A percentile compares a stretch with the other conserved stretches of the same genome.
Conservation (phyloP, 2,329 filamentous ascomycete species). For the Cladobotryum protrusum region DNA sequence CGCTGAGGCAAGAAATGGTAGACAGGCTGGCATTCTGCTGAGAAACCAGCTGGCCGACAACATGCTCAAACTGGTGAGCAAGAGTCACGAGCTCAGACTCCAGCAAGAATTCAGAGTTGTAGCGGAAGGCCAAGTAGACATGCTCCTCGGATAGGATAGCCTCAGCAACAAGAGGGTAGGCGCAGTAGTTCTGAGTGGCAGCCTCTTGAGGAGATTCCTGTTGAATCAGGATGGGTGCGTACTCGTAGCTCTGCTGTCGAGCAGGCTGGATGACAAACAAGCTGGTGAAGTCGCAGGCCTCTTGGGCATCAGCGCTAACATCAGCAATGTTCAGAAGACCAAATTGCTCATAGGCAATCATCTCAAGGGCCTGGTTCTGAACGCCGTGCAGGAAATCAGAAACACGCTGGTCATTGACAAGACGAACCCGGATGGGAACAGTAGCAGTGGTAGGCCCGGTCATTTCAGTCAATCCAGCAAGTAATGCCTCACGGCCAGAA, state of each 20-base stretch:
- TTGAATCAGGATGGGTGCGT: neutral
- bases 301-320: neutral
- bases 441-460: slow-evolving; percentile 8
- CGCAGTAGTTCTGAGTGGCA: slow-evolving; percentile 4
- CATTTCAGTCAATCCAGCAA: neutral
- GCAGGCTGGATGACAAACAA: slow-evolving; percentile 4
- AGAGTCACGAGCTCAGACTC: neutral
- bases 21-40: neutral
- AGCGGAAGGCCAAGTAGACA: neutral
- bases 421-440: slow-evolving; percentile 11
- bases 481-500: slow-evolving; percentile 13
- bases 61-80: neutral
- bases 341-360: slow-evolving; percentile 5
- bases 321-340: slow-evolving; percentile 8
- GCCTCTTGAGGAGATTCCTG: neutral
- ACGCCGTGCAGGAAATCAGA: slow-evolving; percentile 10
- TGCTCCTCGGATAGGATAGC: neutral
- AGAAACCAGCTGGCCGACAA: neutral
- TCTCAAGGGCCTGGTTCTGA: slow-evolving; percentile 12
- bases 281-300: slow-evolving; percentile 7
- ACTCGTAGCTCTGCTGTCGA: neutral
- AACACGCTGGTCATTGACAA: slow-evolving; percentile 7
- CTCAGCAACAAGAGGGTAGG: slow-evolving; percentile 3
- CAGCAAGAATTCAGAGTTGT: neutral
- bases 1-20: neutral